Conservation (phyloP, 495 filamentous ascomycete species). For the Glonium stellatum region DNA sequence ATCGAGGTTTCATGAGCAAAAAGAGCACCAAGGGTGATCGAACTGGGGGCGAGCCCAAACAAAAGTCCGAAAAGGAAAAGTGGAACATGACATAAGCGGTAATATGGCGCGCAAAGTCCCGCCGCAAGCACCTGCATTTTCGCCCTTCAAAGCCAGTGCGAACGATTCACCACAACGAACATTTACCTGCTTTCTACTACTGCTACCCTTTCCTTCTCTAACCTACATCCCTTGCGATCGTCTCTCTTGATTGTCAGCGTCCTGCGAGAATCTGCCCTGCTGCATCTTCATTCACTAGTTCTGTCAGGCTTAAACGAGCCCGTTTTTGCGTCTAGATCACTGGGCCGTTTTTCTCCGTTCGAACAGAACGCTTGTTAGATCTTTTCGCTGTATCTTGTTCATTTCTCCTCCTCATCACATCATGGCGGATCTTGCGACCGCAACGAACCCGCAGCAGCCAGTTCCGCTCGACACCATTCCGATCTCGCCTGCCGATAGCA, state of each 20-base stretch:
- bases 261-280: conserved; percentile 11
- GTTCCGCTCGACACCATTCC: conserved; percentile 59
- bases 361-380: not conserved
- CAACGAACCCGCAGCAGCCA: conserved; percentile 33
- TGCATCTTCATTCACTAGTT: not conserved
- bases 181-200: not conserved
- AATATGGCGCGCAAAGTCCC: not conserved
- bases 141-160: not conserved
- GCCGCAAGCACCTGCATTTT: not conserved
- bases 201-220: conserved; percentile 4
- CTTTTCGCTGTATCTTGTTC: not conserved
- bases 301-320: not conserved
- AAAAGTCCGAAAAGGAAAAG: not conserved
- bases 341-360: conserved; percentile 2
- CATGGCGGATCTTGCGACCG: conserved; percentile 27
- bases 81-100: not conserved
- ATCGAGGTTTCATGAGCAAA: too few relatives aligned
- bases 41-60: not conserved
- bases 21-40: too few relatives aligned
- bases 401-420: conserved; percentile 4
- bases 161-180: not conserved
- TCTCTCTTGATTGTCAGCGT: conserved; percentile 11
- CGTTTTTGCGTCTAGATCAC: not conserved
- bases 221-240: not conserved
- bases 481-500: conserved; percentile 58